A percentile compares a stretch with the other conserved stretches of the same genome.
Conservation (phyloP, 306 rosid species). For the Lathyrus oleraceus region DNA sequence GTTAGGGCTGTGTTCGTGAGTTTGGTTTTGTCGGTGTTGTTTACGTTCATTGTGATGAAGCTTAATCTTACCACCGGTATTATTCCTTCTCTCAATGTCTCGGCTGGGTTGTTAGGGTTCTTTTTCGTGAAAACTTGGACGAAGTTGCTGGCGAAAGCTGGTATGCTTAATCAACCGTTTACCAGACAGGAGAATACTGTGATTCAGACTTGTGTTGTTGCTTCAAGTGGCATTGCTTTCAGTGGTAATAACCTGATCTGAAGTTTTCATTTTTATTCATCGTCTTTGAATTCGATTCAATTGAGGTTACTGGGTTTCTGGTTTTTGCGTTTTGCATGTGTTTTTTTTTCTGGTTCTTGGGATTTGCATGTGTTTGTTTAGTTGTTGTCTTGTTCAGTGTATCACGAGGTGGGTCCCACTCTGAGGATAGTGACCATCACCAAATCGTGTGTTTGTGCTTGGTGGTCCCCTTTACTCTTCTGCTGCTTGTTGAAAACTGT, state of each 20-base stretch:
- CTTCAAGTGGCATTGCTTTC: slow-evolving; percentile 49
- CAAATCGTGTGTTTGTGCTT: neutral
- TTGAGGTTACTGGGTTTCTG: neutral
- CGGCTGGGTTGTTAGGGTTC: slow-evolving; percentile 53
- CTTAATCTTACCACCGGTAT: slow-evolving; percentile 50
- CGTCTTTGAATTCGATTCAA: neutral
- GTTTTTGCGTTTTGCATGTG: neutral
- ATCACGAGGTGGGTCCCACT: neutral
- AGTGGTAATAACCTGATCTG: slow-evolving; percentile 37
- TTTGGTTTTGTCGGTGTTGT: slow-evolving; percentile 34
- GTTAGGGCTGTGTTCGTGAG: slow-evolving; percentile 41
- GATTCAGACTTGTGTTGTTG: slow-evolving; percentile 53
- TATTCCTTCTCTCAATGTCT: slow-evolving; percentile 47
- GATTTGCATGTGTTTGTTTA: neutral
- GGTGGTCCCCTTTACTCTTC: neutral
- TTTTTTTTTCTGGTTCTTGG: neutral
- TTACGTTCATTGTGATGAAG: slow-evolving; percentile 56
- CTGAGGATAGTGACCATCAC: neutral
- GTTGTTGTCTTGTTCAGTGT: neutral
- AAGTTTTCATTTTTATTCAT: neutral
- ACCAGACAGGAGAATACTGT: slow-evolving; percentile 56
- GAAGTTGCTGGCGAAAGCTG: slow-evolving; percentile 22
- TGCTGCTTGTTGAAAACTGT: neutral
- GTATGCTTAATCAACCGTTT: slow-evolving; percentile 34
- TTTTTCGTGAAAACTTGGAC: slow-evolving; percentile 53